Evolutionary conservation across 371 early-diverging fungal genomes (phyloP).

Genomic region (Actinomortierella ambigua): DNA sequence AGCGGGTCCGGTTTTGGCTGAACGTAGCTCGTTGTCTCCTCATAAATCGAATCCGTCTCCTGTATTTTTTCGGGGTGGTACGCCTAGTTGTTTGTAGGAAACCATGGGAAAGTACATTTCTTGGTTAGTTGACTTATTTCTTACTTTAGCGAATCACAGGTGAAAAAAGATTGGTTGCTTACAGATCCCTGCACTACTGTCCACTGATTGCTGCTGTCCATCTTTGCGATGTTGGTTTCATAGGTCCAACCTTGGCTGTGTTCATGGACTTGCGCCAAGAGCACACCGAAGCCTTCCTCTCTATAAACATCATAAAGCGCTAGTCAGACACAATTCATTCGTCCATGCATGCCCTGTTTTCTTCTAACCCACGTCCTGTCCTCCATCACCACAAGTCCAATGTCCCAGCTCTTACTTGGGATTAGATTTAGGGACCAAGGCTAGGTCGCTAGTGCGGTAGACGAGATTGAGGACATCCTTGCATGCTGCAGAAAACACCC

Average conservation of each 20-base stretch:
- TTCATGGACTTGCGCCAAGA: conserved; percentile 33
- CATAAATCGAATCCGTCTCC: neutral
- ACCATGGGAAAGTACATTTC: conserved; percentile 34
- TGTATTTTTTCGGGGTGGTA: neutral
- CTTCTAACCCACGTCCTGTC: neutral
- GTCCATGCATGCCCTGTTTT: neutral
- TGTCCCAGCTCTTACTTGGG: neutral
- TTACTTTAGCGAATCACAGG: neutral
- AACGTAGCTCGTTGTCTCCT: neutral
- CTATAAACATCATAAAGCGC: neutral
- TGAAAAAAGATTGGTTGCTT: neutral
- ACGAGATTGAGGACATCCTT: conserved; percentile 9
- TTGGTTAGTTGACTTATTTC: conserved; percentile 6
- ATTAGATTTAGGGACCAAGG: neutral
- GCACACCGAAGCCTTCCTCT: conserved; percentile 14
- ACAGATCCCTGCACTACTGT: neutral
- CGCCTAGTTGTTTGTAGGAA: conserved; percentile 12
- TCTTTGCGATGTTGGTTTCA: conserved; percentile 6
- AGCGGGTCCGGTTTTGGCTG: too few relatives aligned
- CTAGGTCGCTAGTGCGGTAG: conserved; percentile 5
- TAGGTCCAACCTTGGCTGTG: conserved; percentile 19
- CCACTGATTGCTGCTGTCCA: conserved; percentile 3
- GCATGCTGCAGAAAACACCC: conserved; percentile 5
- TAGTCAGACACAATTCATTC: neutral
- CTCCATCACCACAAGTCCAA: too few relatives aligned